Conservation (phyloP, 140 eudicot species). For the Ambrosia hybrid region DNA sequence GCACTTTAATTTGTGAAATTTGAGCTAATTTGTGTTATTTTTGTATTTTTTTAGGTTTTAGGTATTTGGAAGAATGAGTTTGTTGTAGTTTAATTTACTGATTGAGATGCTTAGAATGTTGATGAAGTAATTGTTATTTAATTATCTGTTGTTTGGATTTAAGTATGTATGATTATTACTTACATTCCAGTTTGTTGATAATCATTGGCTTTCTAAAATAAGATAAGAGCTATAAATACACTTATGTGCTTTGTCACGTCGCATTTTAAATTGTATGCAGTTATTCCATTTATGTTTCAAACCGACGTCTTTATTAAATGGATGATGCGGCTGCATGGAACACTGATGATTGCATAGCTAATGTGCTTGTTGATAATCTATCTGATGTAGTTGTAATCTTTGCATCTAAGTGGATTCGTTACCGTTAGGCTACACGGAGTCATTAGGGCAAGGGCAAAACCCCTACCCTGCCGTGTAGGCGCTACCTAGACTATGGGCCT, state of each 20-base stretch:
- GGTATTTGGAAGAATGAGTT: too few relatives aligned
- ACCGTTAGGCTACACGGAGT: too few relatives aligned
- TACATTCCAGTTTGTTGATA: slow-evolving; percentile 3
- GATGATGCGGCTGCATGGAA: background rate
- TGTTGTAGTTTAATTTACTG: slow-evolving; percentile 10
- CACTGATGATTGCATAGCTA: background rate
- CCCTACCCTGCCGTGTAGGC: too few relatives aligned
- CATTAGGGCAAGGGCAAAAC: too few relatives aligned
- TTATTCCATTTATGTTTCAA: background rate
- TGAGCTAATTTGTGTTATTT: background rate
- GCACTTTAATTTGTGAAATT: slow-evolving; percentile 1
- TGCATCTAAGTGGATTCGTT: too few relatives aligned
- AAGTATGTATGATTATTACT: background rate
- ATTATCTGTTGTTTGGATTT: slow-evolving; percentile 13
- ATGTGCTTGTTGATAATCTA: slow-evolving; percentile 17
- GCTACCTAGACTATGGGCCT: too few relatives aligned
- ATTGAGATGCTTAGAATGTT: slow-evolving; percentile 14
- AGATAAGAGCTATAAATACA: slow-evolving; percentile 14
- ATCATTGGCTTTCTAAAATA: slow-evolving; percentile 9
- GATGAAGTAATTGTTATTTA: slow-evolving; percentile 11
- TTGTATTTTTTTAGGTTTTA: background rate
- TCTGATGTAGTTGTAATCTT: background rate
- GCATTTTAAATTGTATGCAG: background rate
- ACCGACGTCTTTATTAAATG: background rate
- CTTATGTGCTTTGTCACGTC: slow-evolving; percentile 1